Evolutionary conservation across 345 rosid genomes (phyloP).

Genomic region (Lepidium sativum): DNA sequence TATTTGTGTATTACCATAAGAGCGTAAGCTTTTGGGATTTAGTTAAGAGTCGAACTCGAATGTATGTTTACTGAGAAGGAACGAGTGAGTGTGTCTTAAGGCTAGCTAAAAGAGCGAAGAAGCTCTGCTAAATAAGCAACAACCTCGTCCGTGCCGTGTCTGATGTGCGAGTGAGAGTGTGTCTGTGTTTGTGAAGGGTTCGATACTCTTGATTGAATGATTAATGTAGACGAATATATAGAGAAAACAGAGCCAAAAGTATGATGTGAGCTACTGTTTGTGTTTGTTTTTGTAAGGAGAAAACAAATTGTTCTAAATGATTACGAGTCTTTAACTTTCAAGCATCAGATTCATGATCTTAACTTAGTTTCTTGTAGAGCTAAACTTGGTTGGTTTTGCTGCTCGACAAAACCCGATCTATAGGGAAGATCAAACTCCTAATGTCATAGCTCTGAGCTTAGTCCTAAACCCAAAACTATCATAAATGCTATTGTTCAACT

Average conservation of each 20-base stretch:
- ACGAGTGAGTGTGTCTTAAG: constrained; percentile 2
- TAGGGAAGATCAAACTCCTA: too few species aligned
- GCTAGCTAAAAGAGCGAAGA: constrained; percentile 20
- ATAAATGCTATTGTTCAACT: too few species aligned
- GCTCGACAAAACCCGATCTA: too few species aligned
- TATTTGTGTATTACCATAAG: constrained; percentile 12
- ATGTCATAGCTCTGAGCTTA: too few species aligned
- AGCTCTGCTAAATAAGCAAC: constrained; percentile 21
- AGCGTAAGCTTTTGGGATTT: constrained; percentile 32
- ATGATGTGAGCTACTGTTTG: constrained; percentile 6
- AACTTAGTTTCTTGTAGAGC: not conserved
- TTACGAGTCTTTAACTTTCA: not conserved
- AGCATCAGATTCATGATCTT: not conserved
- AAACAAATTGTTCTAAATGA: not conserved
- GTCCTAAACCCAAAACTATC: too few species aligned
- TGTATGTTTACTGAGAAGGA: constrained; percentile 20
- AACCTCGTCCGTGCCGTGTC: constrained; percentile 13
- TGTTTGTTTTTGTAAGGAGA: constrained; percentile 10
- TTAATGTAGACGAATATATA: constrained; percentile 17
- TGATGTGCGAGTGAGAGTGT: constrained; percentile 22
- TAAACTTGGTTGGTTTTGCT: not conserved
- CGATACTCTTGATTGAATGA: constrained; percentile 18
- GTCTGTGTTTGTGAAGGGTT: constrained; percentile 23
- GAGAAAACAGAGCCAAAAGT: not conserved
- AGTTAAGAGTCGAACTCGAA: constrained; percentile 18